Evolutionary conservation across 805 yeast species (phyloP).

Genomic region (Saturnispora quitensis): DNA sequence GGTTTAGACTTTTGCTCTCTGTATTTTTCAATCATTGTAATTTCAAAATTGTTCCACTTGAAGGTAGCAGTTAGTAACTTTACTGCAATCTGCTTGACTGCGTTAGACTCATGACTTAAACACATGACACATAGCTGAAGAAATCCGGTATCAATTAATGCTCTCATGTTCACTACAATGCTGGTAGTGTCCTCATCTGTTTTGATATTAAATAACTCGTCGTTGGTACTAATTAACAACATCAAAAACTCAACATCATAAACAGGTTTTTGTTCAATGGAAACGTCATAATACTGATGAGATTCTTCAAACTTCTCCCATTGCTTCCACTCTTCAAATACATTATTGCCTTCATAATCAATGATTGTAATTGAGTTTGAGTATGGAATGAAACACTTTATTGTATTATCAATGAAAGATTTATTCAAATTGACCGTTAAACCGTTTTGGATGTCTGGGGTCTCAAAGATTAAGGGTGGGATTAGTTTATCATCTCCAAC

Average conservation of each 20-base stretch:
- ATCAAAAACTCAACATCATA: conserved; percentile 72
- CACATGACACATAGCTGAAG: conserved; percentile 42
- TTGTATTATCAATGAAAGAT: conserved; percentile 39
- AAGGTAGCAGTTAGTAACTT: conserved; percentile 34
- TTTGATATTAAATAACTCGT: conserved; percentile 41
- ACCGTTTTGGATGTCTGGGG: conserved; percentile 28
- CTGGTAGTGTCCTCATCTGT: conserved; percentile 10
- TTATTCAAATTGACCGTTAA: conserved; percentile 45
- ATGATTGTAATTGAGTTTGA: not conserved
- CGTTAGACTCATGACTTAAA: conserved; percentile 30
- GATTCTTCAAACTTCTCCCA: conserved; percentile 20
- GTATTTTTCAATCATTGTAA: conserved; percentile 13
- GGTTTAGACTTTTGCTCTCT: conserved; percentile 1
- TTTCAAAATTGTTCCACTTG: conserved; percentile 24
- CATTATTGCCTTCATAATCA: not conserved
- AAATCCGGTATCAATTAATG: conserved; percentile 47
- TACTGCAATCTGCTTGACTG: conserved; percentile 30
- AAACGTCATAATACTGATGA: conserved; percentile 18
- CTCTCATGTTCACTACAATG: conserved; percentile 40
- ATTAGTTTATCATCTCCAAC: conserved; percentile 40
- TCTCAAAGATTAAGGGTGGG: conserved; percentile 37
- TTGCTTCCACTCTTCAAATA: conserved; percentile 18
- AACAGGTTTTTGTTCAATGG: conserved; percentile 15
- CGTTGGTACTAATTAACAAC: conserved; percentile 51
- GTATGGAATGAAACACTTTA: conserved; percentile 27